A percentile compares a stretch with the other conserved stretches of the same genome.
These are phyloP conservation scores for Tetrapisispora taiwanensis DNA, from an alignment of 805 yeast genomes.

Conservation along the genomic window DNA sequence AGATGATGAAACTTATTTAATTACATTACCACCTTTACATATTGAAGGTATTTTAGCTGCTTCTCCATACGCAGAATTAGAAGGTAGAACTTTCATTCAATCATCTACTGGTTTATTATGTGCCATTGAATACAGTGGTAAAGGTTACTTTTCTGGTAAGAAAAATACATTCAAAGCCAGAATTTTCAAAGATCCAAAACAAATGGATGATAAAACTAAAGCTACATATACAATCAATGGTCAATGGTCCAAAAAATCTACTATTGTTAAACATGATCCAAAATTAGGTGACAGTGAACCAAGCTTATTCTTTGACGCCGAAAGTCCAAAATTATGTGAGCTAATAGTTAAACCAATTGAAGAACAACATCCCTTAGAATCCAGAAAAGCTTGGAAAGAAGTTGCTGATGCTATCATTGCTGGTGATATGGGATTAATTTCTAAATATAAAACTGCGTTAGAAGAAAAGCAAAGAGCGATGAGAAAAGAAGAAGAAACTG, in stretches of 20 bases:
- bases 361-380: slow-evolving; percentile 70
- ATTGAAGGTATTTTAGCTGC: slow-evolving; percentile 88
- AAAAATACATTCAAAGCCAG: slow-evolving; percentile 87
- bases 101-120: slow-evolving; percentile 68
- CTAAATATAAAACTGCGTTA: slow-evolving; percentile 61
- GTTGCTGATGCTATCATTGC: slow-evolving; percentile 79
- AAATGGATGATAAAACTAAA: slow-evolving; percentile 44
- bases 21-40: slow-evolving; percentile 91
- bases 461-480: slow-evolving; percentile 80
- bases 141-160: slow-evolving; percentile 93
- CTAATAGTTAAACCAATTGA: slow-evolving; percentile 71
- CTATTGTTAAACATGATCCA: slow-evolving; percentile 46
- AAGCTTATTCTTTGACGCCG: slow-evolving; percentile 50
- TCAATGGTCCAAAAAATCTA: slow-evolving; percentile 82
- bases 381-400: slow-evolving; percentile 79
- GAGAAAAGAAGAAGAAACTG: slow-evolving; percentile 60
- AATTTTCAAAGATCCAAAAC: slow-evolving; percentile 44
- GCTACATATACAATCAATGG: slow-evolving; percentile 76
- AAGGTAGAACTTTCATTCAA: slow-evolving; percentile 78
- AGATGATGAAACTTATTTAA: slow-evolving; percentile 51
- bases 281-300: neutral
- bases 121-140: slow-evolving; percentile 72
- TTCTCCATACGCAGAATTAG: slow-evolving; percentile 89
- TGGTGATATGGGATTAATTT: slow-evolving; percentile 69
- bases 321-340: slow-evolving; percentile 39